phyloP scores from a whole-genome alignment of 2,329 filamentous ascomycete species.

The Ceratocystis eucalypticola region DNA sequence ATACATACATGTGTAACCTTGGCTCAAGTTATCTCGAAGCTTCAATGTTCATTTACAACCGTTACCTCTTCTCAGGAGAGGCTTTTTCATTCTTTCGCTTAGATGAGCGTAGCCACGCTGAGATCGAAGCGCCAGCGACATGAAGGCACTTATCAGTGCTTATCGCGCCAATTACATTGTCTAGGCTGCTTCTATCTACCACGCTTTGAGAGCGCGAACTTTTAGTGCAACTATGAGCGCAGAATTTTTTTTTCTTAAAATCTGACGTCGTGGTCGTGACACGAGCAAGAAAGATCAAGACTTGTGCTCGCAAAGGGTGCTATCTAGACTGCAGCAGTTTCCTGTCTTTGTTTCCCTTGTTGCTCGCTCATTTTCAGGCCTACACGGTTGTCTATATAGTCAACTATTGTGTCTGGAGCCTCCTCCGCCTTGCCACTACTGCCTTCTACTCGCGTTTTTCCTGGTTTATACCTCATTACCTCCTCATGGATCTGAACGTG shows the following conservation, averaged over 20 bases:
- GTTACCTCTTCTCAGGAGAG: too few relatives aligned
- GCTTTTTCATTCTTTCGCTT: too few relatives aligned
- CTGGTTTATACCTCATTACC: not conserved
- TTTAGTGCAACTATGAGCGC: not conserved
- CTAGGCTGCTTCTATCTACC: not conserved
- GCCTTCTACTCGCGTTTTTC: not conserved
- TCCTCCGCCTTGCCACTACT: not conserved
- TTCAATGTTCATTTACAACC: not conserved
- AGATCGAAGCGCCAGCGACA: not conserved
- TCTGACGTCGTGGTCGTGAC: not conserved
- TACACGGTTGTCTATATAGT: not conserved
- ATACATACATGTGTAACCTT: not conserved
- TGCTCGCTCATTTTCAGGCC: not conserved
- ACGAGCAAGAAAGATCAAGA: not conserved
- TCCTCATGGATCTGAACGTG: not conserved
- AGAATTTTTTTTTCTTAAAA: not conserved
- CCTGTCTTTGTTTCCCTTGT: too few relatives aligned
- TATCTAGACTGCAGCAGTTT: too few relatives aligned
- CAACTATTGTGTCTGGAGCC: not conserved
- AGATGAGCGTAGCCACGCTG: not conserved
- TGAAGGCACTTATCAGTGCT: not conserved
- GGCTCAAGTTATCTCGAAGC: not conserved
- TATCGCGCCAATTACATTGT: not conserved
- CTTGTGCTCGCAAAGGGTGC: not conserved
- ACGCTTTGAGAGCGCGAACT: not conserved